A percentile compares a stretch with the other conserved stretches of the same genome.
Evolutionary conservation across 495 filamentous ascomycete species (phyloP).

Genomic region (Halenospora varia): DNA sequence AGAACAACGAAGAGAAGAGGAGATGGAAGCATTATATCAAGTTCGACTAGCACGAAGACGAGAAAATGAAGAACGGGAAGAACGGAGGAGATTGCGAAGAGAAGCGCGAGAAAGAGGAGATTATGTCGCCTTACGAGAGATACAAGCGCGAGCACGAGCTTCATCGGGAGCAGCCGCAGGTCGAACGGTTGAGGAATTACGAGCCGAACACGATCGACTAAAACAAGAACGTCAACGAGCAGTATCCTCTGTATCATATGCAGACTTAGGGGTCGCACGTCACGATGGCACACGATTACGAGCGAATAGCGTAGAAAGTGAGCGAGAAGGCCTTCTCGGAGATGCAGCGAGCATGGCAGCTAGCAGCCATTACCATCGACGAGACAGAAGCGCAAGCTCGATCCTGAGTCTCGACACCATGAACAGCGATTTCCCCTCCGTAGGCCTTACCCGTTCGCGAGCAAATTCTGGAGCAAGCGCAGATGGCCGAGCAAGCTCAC

Average conservation of each 20-base stretch:
- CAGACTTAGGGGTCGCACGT: constrained; percentile 76
- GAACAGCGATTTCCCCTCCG: constrained; percentile 25
- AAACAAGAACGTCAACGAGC: constrained; percentile 63
- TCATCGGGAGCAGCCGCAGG: constrained; percentile 12
- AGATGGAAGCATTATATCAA: constrained; percentile 92
- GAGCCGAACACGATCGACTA: constrained; percentile 64
- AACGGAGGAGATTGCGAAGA: constrained; percentile 57
- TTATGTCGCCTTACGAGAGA: constrained; percentile 52
- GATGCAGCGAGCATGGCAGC: constrained; percentile 59
- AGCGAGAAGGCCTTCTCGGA: constrained; percentile 67
- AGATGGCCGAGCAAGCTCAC: constrained; percentile 15
- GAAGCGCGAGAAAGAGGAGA: constrained; percentile 72
- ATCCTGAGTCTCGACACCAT: constrained; percentile 43
- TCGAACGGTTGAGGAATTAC: constrained; percentile 43
- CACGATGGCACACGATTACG: constrained; percentile 87
- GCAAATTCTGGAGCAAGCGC: constrained; percentile 17
- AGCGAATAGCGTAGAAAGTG: constrained; percentile 74
- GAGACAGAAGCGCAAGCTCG: constrained; percentile 40
- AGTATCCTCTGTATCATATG: constrained; percentile 82
- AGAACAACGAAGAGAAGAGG: constrained; percentile 76
- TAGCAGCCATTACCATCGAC: constrained; percentile 31
- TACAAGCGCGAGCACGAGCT: constrained; percentile 41
- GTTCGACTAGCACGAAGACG: constrained; percentile 74
- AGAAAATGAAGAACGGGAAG: constrained; percentile 73
- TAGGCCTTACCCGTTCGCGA: constrained; percentile 19